Evolutionary conservation across 2,329 filamentous ascomycete species (phyloP), one percentile per base, ranked within the genome.

Genomic region (Microcyclosporella mali): DNA sequence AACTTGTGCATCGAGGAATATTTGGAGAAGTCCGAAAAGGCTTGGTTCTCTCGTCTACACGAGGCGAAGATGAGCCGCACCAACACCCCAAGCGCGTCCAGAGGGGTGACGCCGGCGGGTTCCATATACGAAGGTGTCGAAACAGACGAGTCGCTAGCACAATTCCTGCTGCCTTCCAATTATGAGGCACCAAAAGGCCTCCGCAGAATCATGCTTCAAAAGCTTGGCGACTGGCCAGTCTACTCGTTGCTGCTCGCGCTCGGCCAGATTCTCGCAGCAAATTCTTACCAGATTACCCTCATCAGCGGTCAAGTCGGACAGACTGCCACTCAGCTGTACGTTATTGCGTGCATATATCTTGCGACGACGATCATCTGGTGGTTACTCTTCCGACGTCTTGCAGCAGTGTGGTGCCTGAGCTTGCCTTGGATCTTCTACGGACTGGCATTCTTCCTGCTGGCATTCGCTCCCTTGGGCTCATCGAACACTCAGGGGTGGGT

Each of bases 251-350:
- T 82, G 35, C 70, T 82, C 14, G 77, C 77, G 7, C 67, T 81
- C 28, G 75, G 77, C 16, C 79, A 82, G 54, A 77, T 82, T 47
- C 75, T 82, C 37, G 77, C 79, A 1, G 76, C 78, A 43, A 82
- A 81, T 61, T 82, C 78, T 0, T 82, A 82, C 61, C 81, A 84
- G 56, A 78, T 84, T 56, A 81, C 79, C 0, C 69, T 84, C n/a
- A 69, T 84, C 15, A 79, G 78, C 0, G 81, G 80, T 14, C 73
- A 79, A 52, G 69, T 78, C 15, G 79, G 77, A 42, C 71, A 82
- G 57, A 72, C 73, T 2, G 75, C 78, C 3, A 61, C 66, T 25
- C 77, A 79, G 54, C 66, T 83, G 0, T 83, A 83, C 60, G 69
- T 71, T 37, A 75, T 81, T 28, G 78, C 78, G 1, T 71, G 68